Percentiles rank a stretch among this genome's conserved stretches.
Evolutionary conservation across 2,329 filamentous ascomycete species (phyloP).

Genomic region (Aspergillus sp.): DNA sequence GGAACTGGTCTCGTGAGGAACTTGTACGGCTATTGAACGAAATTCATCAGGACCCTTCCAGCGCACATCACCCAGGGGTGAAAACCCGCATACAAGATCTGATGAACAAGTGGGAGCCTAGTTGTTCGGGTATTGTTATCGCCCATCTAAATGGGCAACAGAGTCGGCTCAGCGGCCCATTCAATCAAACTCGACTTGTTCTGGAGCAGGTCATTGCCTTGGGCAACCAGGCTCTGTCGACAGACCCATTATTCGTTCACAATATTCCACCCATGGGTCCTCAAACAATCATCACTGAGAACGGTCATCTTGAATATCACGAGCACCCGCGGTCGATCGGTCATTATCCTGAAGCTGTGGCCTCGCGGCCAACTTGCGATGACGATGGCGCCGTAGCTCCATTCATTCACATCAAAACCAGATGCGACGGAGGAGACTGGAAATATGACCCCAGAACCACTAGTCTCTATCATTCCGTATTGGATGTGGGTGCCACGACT

Average conservation of each 20-base stretch:
- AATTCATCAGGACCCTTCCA: neutral
- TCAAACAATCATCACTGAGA: slow-evolving; percentile 4
- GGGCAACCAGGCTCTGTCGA: neutral
- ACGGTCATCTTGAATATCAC: slow-evolving; percentile 10
- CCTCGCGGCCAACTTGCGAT: neutral
- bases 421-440: slow-evolving; percentile 16
- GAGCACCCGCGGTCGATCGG: slow-evolving; percentile 5
- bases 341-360: slow-evolving; percentile 10
- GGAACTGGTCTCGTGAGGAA: slow-evolving; percentile 38
- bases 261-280: slow-evolving; percentile 11
- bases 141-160: neutral
- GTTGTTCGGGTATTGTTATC: slow-evolving; percentile 13
- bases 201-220: slow-evolving; percentile 7
- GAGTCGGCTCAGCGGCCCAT: no score
- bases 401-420: slow-evolving; percentile 21
- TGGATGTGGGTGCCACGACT: slow-evolving; percentile 15
- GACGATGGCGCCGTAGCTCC: neutral
- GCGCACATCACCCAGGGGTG: neutral
- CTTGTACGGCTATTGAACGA: slow-evolving; percentile 13
- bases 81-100: slow-evolving; percentile 9
- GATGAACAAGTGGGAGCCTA: slow-evolving; percentile 18
- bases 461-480: slow-evolving; percentile 7
- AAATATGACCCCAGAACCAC: slow-evolving; percentile 17
- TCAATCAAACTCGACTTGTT: neutral
- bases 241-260: slow-evolving; percentile 15